phyloP scores from a whole-genome alignment of 768 basidiomycete genomes.

The Coprinopsis marcescibilis region DNA sequence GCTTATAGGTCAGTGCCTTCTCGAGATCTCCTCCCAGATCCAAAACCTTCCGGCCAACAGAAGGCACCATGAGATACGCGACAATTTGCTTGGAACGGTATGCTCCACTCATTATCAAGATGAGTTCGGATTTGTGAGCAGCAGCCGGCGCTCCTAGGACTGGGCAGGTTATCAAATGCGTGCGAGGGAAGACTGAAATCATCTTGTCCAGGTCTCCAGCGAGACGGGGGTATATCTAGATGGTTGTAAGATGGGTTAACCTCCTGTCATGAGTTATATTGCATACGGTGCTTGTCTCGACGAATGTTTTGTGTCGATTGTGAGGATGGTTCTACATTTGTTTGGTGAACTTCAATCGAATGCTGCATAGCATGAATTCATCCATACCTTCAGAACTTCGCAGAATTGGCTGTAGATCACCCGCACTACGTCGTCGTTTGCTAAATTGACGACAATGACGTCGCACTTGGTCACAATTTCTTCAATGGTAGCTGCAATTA shows the following conservation, averaged over 20 bases:
- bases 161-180: constrained; percentile 67
- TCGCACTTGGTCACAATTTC: constrained; percentile 66
- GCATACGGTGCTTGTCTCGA: constrained; percentile 79
- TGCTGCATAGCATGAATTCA: background rate
- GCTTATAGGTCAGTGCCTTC: constrained; percentile 70
- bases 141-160: constrained; percentile 69
- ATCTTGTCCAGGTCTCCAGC: constrained; percentile 69
- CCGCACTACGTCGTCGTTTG: constrained; percentile 66
- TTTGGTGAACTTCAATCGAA: background rate
- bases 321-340: constrained; percentile 34
- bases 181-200: constrained; percentile 51
- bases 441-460: constrained; percentile 69
- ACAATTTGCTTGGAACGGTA: constrained; percentile 77
- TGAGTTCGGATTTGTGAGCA: constrained; percentile 59
- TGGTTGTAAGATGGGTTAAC: constrained; percentile 7
- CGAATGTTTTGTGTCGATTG: constrained; percentile 63
- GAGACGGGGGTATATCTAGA: constrained; percentile 51
- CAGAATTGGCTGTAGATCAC: constrained; percentile 57
- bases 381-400: constrained; percentile 47
- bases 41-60: constrained; percentile 67
- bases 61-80: constrained; percentile 72
- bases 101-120: constrained; percentile 78
- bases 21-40: constrained; percentile 86
- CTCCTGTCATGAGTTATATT: background rate
- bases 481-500: constrained; percentile 49